Percentiles rank a stretch among this genome's conserved stretches.
Conservation (phyloP, 495 filamentous ascomycete species). For the Penicillium coprophilum region DNA sequence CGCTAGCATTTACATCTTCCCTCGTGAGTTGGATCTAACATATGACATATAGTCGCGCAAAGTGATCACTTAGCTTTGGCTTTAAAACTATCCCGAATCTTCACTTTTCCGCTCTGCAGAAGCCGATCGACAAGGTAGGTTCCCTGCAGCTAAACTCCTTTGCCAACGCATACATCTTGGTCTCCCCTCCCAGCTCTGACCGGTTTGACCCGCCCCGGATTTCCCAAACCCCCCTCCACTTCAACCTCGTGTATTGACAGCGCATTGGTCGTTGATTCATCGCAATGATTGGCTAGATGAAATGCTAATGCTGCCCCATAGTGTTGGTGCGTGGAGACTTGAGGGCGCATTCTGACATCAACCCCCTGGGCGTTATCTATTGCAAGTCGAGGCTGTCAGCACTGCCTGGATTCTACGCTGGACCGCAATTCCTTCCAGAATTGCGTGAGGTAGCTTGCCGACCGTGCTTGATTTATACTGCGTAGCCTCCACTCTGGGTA, state of each 20-base stretch:
- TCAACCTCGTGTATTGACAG: slow-evolving; percentile 23
- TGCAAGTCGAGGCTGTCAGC: slow-evolving; percentile 26
- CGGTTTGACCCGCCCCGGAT: slow-evolving; percentile 34
- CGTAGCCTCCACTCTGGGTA: slow-evolving; percentile 35
- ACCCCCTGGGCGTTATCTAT: slow-evolving; percentile 10
- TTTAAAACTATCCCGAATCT: slow-evolving; percentile 15
- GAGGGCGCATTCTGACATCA: slow-evolving; percentile 26
- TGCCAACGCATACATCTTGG: slow-evolving; percentile 56
- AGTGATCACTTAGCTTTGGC: slow-evolving; percentile 13
- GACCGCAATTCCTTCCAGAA: slow-evolving; percentile 17
- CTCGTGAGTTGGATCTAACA: slow-evolving; percentile 21
- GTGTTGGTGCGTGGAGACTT: slow-evolving; percentile 23
- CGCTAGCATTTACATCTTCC: slow-evolving; percentile 22
- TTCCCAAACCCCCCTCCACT: slow-evolving; percentile 25
- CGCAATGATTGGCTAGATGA: slow-evolving; percentile 19
- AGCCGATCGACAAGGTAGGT: slow-evolving; percentile 47
- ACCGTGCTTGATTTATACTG: slow-evolving; percentile 31
- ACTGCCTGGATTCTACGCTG: slow-evolving; percentile 33
- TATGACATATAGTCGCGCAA: slow-evolving; percentile 17
- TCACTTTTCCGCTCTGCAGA: slow-evolving; percentile 30
- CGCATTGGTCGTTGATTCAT: slow-evolving; percentile 30
- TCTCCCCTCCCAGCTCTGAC: slow-evolving; percentile 30
- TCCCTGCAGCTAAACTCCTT: slow-evolving; percentile 36
- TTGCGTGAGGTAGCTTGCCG: slow-evolving; percentile 29
- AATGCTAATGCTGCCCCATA: slow-evolving; percentile 33